phyloP scores from a whole-genome alignment of 1,284 basidiomycete genomes.

The Tilletia walkeri region DNA sequence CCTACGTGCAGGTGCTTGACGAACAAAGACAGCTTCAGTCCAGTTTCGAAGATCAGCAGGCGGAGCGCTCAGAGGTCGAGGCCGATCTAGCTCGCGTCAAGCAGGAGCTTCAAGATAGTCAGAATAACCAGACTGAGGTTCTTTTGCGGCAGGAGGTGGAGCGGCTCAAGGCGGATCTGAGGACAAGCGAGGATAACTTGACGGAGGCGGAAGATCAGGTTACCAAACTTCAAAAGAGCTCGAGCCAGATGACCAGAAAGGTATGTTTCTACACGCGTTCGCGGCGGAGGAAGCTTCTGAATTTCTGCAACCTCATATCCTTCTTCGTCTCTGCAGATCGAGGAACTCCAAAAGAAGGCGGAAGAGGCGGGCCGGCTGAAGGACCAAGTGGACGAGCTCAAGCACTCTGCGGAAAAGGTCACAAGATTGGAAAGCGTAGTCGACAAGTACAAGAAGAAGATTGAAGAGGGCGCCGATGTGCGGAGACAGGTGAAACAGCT shows the following conservation, averaged over 20 bases:
- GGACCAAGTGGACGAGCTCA: conserved; percentile 81
- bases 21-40: conserved; percentile 73
- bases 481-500: conserved; percentile 80
- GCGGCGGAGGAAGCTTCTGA: neutral
- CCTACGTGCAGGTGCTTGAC: conserved; percentile 71
- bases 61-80: conserved; percentile 32
- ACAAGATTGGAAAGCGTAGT: conserved; percentile 95
- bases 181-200: conserved; percentile 42
- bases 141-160: conserved; percentile 43
- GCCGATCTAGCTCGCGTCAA: conserved; percentile 30
- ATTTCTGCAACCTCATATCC: neutral
- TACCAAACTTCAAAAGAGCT: conserved; percentile 30
- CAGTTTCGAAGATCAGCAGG: conserved; percentile 56
- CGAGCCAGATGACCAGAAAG: conserved; percentile 32
- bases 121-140: conserved; percentile 37
- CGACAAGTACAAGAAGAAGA: conserved; percentile 98
- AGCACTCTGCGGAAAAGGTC: conserved; percentile 80
- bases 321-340: conserved; percentile 58
- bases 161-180: conserved; percentile 36
- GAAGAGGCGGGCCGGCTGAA: conserved; percentile 76
- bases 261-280: conserved; percentile 16
- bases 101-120: conserved; percentile 34
- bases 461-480: conserved; percentile 87
- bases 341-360: conserved; percentile 76
- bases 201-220: conserved; percentile 44